Conservation (phyloP, 2,329 filamentous ascomycete species). For the Colletotrichum sp. region DNA sequence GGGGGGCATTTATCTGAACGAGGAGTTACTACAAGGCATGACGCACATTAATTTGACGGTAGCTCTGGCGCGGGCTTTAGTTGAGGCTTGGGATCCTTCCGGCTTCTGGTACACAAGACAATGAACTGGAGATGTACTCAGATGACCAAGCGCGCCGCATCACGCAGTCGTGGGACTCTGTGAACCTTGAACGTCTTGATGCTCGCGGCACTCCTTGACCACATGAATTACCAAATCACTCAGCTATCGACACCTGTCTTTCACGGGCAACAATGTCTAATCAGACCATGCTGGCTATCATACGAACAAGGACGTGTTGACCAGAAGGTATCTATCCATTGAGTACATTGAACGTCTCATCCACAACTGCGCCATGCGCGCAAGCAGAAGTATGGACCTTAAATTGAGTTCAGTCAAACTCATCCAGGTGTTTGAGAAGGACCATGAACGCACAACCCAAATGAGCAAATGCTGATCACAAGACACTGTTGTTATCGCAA, state of each 20-base stretch:
- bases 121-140: not conserved
- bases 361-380: not conserved
- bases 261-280: not conserved
- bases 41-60: not conserved
- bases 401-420: not conserved
- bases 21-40: not conserved
- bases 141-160: not conserved
- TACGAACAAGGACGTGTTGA: not conserved
- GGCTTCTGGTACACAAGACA: not conserved
- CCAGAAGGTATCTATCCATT: not conserved
- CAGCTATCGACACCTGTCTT: not conserved
- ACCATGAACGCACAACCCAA: not conserved
- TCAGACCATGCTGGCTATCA: not conserved
- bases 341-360: not conserved
- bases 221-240: not conserved
- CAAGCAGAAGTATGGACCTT: not conserved
- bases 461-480: not conserved
- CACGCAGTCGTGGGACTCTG: not conserved
- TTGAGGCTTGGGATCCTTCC: not conserved
- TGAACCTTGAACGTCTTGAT: not conserved
- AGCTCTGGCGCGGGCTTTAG: not conserved
- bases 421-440: not conserved
- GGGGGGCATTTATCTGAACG: not conserved
- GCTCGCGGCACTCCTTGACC: not conserved
- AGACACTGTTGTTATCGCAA: not conserved